Conservation (phyloP, 805 yeast species). For the Sugiyamaella americana region DNA sequence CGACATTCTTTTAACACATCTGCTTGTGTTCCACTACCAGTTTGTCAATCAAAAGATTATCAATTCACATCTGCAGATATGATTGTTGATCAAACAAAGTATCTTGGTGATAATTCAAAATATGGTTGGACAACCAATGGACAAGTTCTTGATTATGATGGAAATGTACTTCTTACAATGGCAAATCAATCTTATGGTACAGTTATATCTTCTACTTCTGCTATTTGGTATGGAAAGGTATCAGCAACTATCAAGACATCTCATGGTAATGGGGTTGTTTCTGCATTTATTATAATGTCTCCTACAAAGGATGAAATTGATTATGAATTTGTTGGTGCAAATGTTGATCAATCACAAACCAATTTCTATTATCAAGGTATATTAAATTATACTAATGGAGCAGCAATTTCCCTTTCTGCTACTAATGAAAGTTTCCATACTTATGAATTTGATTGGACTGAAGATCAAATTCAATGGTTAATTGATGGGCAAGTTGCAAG, state of each 20-base stretch:
- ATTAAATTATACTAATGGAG: slow-evolving; percentile 59
- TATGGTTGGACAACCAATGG: slow-evolving; percentile 66
- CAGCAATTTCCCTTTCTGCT: slow-evolving; percentile 33
- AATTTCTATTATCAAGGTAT: slow-evolving; percentile 77
- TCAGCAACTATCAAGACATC: slow-evolving; percentile 66
- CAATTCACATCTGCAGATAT: slow-evolving; percentile 28
- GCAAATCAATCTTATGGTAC: slow-evolving; percentile 74
- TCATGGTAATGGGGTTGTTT: slow-evolving; percentile 70
- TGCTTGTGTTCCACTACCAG: slow-evolving; percentile 84
- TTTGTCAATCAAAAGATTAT: slow-evolving; percentile 43
- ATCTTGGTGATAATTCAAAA: slow-evolving; percentile 65
- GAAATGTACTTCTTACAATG: slow-evolving; percentile 65
- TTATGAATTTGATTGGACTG: slow-evolving; percentile 79
- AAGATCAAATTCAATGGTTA: slow-evolving; percentile 63
- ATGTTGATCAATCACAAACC: slow-evolving; percentile 60
- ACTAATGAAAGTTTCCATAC: slow-evolving; percentile 62
- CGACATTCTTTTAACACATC: slow-evolving; percentile 53
- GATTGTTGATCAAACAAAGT: slow-evolving; percentile 36
- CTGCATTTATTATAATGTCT: slow-evolving; percentile 76
- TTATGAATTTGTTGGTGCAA: slow-evolving; percentile 76
- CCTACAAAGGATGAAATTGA: slow-evolving; percentile 89
- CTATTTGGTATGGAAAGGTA: slow-evolving; percentile 83
- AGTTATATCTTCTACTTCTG: slow-evolving; percentile 70
- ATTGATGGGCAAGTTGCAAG: slow-evolving; percentile 66
- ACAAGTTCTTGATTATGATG: slow-evolving; percentile 43